Evolutionary conservation across 371 early-diverging fungal genomes (phyloP).

Genomic region (Rhizopus delemar): DNA sequence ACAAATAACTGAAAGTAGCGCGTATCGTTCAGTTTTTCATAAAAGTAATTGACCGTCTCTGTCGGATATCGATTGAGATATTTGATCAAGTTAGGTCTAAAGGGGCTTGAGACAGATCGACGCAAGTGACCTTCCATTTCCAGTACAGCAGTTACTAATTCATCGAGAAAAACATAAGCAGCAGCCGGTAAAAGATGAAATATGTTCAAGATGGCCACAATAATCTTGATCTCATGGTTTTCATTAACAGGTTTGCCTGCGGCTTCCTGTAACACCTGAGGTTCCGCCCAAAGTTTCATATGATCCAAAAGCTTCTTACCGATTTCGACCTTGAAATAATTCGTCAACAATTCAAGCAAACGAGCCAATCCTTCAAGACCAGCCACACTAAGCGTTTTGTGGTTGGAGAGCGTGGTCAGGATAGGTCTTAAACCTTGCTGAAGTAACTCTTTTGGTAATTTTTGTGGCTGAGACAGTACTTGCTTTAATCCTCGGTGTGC

Average conservation of each 20-base stretch:
- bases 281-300: slow-evolving; percentile 89
- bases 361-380: slow-evolving; percentile 94
- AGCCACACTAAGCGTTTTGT: slow-evolving; percentile 88
- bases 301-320: slow-evolving; percentile 96
- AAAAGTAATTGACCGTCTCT: slow-evolving; percentile 86
- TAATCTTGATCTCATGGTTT: slow-evolving; percentile 87
- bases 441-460: slow-evolving; percentile 92
- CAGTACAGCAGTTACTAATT: slow-evolving; percentile 81
- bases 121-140: slow-evolving; percentile 82
- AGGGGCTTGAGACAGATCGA: slow-evolving; percentile 88
- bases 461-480: slow-evolving; percentile 84
- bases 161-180: slow-evolving; percentile 90
- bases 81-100: slow-evolving; percentile 86
- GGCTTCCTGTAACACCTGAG: slow-evolving; percentile 76
- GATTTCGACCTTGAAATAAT: slow-evolving; percentile 98
- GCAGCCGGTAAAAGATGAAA: slow-evolving; percentile 91
- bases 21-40: slow-evolving; percentile 64
- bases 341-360: slow-evolving; percentile 88
- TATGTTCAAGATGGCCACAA: slow-evolving; percentile 92
- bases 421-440: slow-evolving; percentile 96
- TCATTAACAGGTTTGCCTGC: slow-evolving; percentile 81
- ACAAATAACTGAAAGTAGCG: slow-evolving; percentile 70
- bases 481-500: slow-evolving; percentile 91
- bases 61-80: slow-evolving; percentile 86
- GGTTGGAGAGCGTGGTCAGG: slow-evolving; percentile 90